phyloP scores from a whole-genome alignment of 2,329 filamentous ascomycete genomes.

The Chaetomiaceae sp. region DNA sequence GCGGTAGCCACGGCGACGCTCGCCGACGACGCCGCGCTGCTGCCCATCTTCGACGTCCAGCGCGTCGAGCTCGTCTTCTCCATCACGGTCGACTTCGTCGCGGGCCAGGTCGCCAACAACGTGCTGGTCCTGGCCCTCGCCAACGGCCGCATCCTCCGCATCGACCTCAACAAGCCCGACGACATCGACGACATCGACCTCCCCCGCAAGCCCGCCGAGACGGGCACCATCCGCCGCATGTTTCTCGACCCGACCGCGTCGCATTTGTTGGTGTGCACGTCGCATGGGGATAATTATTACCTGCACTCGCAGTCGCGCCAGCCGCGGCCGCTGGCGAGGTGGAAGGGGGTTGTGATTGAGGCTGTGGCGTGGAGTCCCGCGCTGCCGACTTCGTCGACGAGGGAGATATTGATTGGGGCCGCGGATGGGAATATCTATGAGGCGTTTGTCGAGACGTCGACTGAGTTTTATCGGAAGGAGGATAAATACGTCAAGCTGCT shows the following conservation, averaged over 20 bases:
- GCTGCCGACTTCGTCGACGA: conserved; percentile 84
- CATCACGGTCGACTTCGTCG: conserved; percentile 91
- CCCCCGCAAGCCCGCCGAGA: conserved; percentile 85
- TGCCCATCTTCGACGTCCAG: conserved; percentile 94
- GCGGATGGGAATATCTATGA: conserved; percentile 96
- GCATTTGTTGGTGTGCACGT: conserved; percentile 86
- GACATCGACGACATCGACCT: conserved; percentile 99
- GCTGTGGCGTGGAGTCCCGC: conserved; percentile 93
- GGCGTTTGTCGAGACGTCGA: conserved; percentile 87
- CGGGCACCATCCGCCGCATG: conserved; percentile 89
- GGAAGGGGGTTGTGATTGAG: conserved; percentile 85
- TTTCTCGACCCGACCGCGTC: conserved; percentile 97
- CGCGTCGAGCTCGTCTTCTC: conserved; percentile 90
- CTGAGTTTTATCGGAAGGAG: conserved; percentile 91
- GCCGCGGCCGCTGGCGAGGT: conserved; percentile 72
- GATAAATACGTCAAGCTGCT: conserved; percentile 86
- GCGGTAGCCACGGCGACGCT: conserved; percentile 45
- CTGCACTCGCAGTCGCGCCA: conserved; percentile 91
- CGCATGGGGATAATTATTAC: conserved; percentile 94
- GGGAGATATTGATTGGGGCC: conserved; percentile 87
- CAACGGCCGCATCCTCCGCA: conserved; percentile 86
- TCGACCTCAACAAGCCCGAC: conserved; percentile 87
- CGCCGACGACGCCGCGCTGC: conserved; percentile 32
- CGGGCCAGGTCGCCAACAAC: conserved; percentile 95
- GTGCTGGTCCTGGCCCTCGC: conserved; percentile 88